phyloP scores from a whole-genome alignment of 2,329 filamentous ascomycete genomes.

The Ceratocystis eucalypticola region DNA sequence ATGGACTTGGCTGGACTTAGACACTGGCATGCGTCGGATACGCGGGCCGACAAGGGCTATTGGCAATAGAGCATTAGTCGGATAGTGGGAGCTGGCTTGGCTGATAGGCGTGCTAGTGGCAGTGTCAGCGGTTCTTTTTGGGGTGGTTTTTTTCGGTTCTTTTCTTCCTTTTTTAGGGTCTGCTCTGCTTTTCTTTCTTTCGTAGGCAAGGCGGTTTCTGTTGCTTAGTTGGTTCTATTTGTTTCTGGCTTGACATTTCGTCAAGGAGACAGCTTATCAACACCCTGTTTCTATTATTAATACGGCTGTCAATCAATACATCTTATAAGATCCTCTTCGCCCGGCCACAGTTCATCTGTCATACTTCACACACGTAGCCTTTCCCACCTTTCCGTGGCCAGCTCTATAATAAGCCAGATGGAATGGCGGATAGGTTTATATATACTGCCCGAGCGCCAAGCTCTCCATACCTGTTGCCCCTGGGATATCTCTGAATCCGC shows the following conservation, averaged over 20 bases:
- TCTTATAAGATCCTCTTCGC: background rate
- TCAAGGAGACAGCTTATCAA: background rate
- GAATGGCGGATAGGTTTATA: too few species aligned
- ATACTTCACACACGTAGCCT: background rate
- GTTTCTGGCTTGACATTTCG: background rate
- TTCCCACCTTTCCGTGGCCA: background rate
- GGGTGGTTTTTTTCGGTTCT: too few species aligned
- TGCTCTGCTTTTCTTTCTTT: too few species aligned
- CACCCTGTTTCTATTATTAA: background rate
- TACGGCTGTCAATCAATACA: background rate
- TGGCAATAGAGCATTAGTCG: too few species aligned
- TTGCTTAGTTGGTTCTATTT: background rate
- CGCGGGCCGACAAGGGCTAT: background rate
- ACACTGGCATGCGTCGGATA: background rate
- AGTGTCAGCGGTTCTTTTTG: too few species aligned
- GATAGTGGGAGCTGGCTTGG: too few species aligned
- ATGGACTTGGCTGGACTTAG: background rate
- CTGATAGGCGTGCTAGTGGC: too few species aligned
- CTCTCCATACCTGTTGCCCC: too few species aligned
- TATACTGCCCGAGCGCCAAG: too few species aligned
- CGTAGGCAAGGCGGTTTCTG: too few species aligned
- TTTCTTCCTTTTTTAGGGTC: too few species aligned
- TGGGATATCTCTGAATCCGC: too few species aligned
- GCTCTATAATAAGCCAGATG: background rate
- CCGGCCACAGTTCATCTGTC: background rate